A percentile compares a stretch with the other conserved stretches of the same genome.
phyloP scores from a whole-genome alignment of 2,329 filamentous ascomycete species.

The Verticillium nubilum region DNA sequence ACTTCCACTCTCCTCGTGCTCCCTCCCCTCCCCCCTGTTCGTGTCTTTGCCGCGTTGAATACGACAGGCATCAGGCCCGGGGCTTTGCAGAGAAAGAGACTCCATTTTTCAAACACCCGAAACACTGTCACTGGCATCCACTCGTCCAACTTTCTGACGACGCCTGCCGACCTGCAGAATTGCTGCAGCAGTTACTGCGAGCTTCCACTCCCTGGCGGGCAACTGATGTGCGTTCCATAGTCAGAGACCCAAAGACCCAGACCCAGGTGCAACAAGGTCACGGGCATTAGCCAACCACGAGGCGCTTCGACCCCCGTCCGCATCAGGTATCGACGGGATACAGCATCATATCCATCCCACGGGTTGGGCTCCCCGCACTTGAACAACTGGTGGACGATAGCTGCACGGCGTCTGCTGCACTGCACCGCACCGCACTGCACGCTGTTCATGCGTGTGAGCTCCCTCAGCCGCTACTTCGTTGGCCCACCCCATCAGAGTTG shows the following conservation, averaged over 20 bases:
- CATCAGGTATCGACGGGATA: neutral
- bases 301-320: neutral
- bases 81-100: neutral
- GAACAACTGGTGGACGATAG: neutral
- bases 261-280: neutral
- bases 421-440: neutral
- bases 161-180: neutral
- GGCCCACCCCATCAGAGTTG: too few relatives aligned
- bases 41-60: neutral
- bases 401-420: neutral
- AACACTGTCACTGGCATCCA: neutral
- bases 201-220: neutral
- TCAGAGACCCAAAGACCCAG: neutral
- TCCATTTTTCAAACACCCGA: neutral
- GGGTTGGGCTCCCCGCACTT: neutral
- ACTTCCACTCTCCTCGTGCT: too few relatives aligned
- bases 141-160: neutral
- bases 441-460: neutral
- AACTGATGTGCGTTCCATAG: neutral
- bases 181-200: neutral
- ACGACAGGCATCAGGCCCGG: neutral
- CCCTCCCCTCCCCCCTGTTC: too few relatives aligned
- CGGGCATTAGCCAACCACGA: neutral
- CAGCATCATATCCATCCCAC: neutral
- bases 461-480: neutral